Evolutionary conservation across 495 filamentous ascomycete species (phyloP).

Genomic region (Tricharina praecox): DNA sequence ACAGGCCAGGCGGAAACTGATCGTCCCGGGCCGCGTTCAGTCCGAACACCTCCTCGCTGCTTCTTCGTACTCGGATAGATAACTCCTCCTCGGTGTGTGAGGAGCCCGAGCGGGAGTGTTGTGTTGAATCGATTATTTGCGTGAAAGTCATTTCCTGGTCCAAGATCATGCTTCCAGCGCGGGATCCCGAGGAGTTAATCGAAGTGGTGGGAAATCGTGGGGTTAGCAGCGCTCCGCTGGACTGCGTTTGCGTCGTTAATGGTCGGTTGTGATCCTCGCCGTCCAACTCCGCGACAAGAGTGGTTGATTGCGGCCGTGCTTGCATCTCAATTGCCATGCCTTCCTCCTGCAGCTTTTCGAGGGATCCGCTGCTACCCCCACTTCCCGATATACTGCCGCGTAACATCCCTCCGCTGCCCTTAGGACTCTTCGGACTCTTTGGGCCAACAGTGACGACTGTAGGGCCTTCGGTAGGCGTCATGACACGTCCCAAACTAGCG

Average conservation of each 20-base stretch:
- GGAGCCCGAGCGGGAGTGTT: slow-evolving; percentile 1
- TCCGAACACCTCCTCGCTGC: slow-evolving; percentile 5
- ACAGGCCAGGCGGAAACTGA: too few species aligned
- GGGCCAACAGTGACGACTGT: background rate
- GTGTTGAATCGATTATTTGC: background rate
- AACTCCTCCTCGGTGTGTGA: background rate
- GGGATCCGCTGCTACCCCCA: background rate
- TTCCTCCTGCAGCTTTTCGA: background rate
- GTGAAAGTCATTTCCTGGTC: background rate
- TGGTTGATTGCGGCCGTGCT: background rate
- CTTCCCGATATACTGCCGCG: background rate
- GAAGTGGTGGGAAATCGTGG: background rate
- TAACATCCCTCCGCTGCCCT: background rate
- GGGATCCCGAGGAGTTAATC: background rate
- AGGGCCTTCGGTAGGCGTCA: slow-evolving; percentile 15
- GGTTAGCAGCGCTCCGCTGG: background rate
- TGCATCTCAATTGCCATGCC: background rate
- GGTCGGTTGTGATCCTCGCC: background rate
- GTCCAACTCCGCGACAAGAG: background rate
- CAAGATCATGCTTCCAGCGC: too few species aligned
- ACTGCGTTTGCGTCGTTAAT: background rate
- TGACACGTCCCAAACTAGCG: slow-evolving; percentile 19
- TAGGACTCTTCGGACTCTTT: background rate
- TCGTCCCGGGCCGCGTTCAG: background rate
- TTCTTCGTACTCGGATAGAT: background rate